Evolutionary conservation across 2,329 filamentous ascomycete species (phyloP).

Genomic region (Fusarium verrucosum): DNA sequence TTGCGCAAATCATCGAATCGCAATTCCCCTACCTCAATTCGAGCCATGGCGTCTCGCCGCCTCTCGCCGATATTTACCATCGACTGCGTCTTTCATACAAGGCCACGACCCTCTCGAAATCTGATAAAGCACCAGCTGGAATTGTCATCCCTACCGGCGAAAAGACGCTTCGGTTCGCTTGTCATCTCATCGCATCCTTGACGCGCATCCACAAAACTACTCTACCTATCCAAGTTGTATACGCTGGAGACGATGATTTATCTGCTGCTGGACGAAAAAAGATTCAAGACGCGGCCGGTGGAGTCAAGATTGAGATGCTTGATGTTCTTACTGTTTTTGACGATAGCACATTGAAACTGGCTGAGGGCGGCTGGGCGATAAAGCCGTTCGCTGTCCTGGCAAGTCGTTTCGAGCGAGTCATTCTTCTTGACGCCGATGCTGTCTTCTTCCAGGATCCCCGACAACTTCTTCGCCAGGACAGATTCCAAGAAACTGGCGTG

Average conservation of each 20-base stretch:
- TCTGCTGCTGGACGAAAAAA: conserved; percentile 36
- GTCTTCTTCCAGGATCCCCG: conserved; percentile 52
- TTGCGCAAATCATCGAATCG: not conserved
- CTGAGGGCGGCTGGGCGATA: conserved; percentile 51
- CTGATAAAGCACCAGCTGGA: conserved; percentile 35
- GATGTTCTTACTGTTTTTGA: conserved; percentile 49
- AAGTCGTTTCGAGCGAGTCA: conserved; percentile 50
- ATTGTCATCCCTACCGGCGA: conserved; percentile 51
- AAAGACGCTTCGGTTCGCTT: conserved; percentile 48
- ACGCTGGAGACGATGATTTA: conserved; percentile 50
- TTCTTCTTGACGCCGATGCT: conserved; percentile 53
- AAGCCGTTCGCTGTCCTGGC: conserved; percentile 54
- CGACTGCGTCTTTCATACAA: conserved; percentile 19
- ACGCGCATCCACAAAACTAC: conserved; percentile 44
- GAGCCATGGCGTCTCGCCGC: conserved; percentile 14
- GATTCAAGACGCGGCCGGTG: conserved; percentile 35
- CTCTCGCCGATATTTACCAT: conserved; percentile 15
- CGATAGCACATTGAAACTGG: conserved; percentile 45
- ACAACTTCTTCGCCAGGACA: conserved; percentile 46
- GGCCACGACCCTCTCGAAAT: conserved; percentile 10
- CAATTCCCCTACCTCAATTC: conserved; percentile 44
- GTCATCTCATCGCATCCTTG: conserved; percentile 49
- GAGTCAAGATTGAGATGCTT: conserved; percentile 44
- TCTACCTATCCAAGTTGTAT: conserved; percentile 51
- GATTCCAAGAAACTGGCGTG: conserved; percentile 48